Conservation (phyloP, 768 basidiomycete species). For the Mycena epipterygia region DNA sequence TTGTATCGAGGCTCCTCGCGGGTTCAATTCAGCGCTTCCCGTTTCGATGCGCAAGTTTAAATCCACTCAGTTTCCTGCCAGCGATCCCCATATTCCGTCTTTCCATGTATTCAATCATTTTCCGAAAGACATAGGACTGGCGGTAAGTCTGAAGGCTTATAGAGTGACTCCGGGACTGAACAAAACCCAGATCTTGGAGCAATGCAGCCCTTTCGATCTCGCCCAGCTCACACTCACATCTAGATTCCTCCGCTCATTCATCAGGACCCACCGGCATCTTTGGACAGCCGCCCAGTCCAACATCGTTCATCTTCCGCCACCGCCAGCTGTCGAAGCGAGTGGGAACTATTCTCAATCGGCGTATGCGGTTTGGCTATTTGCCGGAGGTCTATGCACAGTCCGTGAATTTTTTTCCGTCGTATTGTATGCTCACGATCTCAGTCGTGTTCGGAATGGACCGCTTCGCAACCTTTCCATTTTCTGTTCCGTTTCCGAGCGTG, state of each 20-base stretch:
- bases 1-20: too few relatives aligned
- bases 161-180: not conserved
- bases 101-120: not conserved
- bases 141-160: not conserved
- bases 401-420: too few relatives aligned
- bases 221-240: conserved; percentile 6
- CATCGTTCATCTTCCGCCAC: not conserved
- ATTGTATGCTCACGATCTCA: not conserved
- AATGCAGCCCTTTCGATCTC: conserved; percentile 28
- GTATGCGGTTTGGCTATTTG: conserved; percentile 2
- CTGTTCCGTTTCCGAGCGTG: too few relatives aligned
- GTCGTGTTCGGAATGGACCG: not conserved
- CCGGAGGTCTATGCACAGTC: not conserved
- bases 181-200: conserved; percentile 4
- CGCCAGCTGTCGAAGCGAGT: conserved; percentile 5
- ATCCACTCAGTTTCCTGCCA: not conserved
- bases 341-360: conserved; percentile 18
- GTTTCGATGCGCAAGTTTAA: not conserved
- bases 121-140: not conserved
- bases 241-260: not conserved
- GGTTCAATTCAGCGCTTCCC: too few relatives aligned
- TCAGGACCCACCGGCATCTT: not conserved
- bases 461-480: not conserved
- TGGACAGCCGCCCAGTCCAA: conserved; percentile 6
- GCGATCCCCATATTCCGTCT: not conserved